Percentiles rank a stretch among this genome's conserved stretches.
phyloP scores from a whole-genome alignment of 257 asterid species.

The Capsicum baccatum region DNA sequence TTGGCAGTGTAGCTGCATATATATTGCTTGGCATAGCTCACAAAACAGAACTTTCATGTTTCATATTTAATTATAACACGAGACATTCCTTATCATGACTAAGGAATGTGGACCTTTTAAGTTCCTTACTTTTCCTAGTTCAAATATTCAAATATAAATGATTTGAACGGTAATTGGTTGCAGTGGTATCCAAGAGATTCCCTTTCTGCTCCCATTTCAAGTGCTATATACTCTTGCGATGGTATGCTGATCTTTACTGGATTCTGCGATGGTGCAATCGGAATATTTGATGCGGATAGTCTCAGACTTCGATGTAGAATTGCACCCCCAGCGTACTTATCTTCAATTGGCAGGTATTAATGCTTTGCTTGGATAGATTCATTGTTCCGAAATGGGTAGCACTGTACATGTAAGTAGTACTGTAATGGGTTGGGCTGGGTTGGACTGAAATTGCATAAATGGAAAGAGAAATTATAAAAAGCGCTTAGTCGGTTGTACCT shows the following conservation, averaged over 20 bases:
- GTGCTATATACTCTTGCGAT: slow-evolving; percentile 87
- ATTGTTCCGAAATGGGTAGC: background rate
- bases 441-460: background rate
- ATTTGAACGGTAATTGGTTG: slow-evolving; percentile 30
- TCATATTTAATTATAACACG: background rate
- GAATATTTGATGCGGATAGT: slow-evolving; percentile 76
- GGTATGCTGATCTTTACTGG: slow-evolving; percentile 72
- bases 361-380: background rate
- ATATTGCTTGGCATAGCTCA: background rate
- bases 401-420: background rate
- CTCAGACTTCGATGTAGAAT: slow-evolving; percentile 74
- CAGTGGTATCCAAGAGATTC: slow-evolving; percentile 93
- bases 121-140: slow-evolving; percentile 1
- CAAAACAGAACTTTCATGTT: background rate
- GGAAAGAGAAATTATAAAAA: background rate
- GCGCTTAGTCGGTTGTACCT: background rate
- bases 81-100: background rate
- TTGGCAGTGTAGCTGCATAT: slow-evolving; percentile 4
- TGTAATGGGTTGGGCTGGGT: background rate
- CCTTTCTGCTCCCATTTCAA: slow-evolving; percentile 74
- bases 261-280: slow-evolving; percentile 90
- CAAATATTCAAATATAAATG: background rate
- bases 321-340: slow-evolving; percentile 74
- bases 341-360: slow-evolving; percentile 73
- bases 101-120: background rate